phyloP scores from a whole-genome alignment of 257 asterid genomes.

The Capsicum baccatum region DNA sequence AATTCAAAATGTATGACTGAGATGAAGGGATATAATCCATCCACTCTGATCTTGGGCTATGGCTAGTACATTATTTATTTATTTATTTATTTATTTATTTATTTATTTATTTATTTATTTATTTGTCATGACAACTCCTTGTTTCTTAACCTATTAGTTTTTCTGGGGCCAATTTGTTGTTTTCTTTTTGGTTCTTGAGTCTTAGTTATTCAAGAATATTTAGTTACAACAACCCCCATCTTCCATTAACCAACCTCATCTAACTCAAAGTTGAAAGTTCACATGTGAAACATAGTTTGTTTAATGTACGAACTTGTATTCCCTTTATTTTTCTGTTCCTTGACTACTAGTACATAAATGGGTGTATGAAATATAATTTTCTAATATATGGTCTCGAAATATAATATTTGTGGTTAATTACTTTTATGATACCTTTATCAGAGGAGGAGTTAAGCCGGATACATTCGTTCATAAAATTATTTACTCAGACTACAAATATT shows the following conservation, averaged over 20 bases:
- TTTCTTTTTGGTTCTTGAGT: not conserved
- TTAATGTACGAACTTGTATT: not conserved
- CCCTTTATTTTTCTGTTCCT: no score
- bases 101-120: not conserved
- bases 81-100: not conserved
- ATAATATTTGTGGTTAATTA: no score
- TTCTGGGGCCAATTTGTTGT: not conserved
- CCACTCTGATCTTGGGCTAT: no score
- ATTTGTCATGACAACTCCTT: not conserved
- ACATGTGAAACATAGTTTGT: not conserved
- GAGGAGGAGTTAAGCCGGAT: no score
- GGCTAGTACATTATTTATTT: no score
- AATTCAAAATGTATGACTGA: not conserved
- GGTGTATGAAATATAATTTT: no score
- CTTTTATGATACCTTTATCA: no score
- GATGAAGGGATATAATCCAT: no score
- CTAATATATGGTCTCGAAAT: no score
- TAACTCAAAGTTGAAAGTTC: not conserved
- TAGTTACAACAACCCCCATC: conserved; percentile 27
- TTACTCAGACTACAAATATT: no score
- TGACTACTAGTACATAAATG: no score
- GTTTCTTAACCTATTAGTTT: conserved; percentile 9
- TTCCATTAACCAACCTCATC: conserved; percentile 31
- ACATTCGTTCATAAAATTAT: no score
- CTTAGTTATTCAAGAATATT: not conserved